Evolutionary conservation across 1,284 basidiomycete genomes (phyloP).

Genomic region (Agroathelia rolfsii): DNA sequence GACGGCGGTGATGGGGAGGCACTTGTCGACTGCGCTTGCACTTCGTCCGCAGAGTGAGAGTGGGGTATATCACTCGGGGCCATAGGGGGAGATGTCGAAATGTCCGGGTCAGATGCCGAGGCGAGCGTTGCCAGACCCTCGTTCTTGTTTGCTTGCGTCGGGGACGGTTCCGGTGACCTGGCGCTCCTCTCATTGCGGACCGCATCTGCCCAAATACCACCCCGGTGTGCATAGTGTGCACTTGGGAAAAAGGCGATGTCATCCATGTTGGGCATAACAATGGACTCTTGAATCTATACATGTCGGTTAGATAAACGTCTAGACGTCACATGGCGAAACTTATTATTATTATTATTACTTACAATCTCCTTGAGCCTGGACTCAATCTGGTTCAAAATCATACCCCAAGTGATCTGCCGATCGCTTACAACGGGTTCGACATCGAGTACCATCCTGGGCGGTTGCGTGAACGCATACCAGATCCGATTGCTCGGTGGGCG

Average conservation of each 20-base stretch:
- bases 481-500: slow-evolving; percentile 92
- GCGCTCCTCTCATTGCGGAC: slow-evolving; percentile 37
- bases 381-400: slow-evolving; percentile 87
- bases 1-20: slow-evolving; percentile 5
- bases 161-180: too few relatives aligned
- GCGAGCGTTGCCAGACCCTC: too few relatives aligned
- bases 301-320: slow-evolving; percentile 3
- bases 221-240: slow-evolving; percentile 51
- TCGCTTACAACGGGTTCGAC: slow-evolving; percentile 93
- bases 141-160: too few relatives aligned
- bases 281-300: slow-evolving; percentile 79
- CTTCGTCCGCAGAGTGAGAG: slow-evolving; percentile 23
- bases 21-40: slow-evolving; percentile 10
- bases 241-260: slow-evolving; percentile 95
- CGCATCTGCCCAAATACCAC: slow-evolving; percentile 86
- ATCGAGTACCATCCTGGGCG: slow-evolving; percentile 81
- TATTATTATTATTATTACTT: slow-evolving; percentile 34
- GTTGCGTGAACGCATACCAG: slow-evolving; percentile 96
- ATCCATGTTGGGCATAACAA: slow-evolving; percentile 97
- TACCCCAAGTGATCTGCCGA: slow-evolving; percentile 84
- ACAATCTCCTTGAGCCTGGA: slow-evolving; percentile 83
- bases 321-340: too few relatives aligned
- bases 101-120: too few relatives aligned
- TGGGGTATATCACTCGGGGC: too few relatives aligned
- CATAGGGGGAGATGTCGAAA: too few relatives aligned